Base-by-base conservation (phyloP, 2,329 filamentous ascomycete species). In the Sclerotinia minor region DNA sequence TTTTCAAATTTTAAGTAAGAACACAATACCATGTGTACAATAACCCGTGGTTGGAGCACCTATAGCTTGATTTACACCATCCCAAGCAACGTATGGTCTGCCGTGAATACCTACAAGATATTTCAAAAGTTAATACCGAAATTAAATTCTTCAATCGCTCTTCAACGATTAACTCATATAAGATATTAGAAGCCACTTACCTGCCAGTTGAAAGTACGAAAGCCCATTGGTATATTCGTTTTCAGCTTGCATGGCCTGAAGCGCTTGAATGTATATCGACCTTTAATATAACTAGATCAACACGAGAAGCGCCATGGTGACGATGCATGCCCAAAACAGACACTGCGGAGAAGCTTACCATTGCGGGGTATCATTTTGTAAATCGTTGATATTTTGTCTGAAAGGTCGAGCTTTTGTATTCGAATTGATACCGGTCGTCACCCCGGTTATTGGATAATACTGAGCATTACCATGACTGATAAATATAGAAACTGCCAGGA, bases 21-120 rank as follows among this genome's bases (percentile, higher is more conserved):
- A 26, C 17, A 9, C 35, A 68, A 67, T 57, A 72, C 74, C 70
- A 53, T 76, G 75, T 65, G 72, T 72, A 70, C 75, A 76, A 50
- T 76, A 76, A 11, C 75, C 75, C n/a, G 70, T 71, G 13, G 49
- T 67, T 29, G 69, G 66, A 32, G 69, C 64, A 21, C 57, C 67
- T 17, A 49, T n/a, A 21, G 50, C 61, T 59, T 70, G 58, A 21
- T 64, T 53, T 38, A 72, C 71, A 50, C 68, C 65, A 68, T 75
- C 73, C 74, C 74, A 76, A 29, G 69, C 47, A 29, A 70, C 52
- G 60, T 73, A 76, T 19, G 75, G 75, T 50, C 72, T 60, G 6
- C 69, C 69, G 63, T 73, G 70, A 41, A 73, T 70, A 67, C 72
- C 70, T 73, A 54, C 11, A 26, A 29, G 49, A 68, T 29, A 47